These are phyloP conservation scores for Solanum neorickii DNA, from an alignment of 257 asterid genomes.

Conservation along the genomic window DNA sequence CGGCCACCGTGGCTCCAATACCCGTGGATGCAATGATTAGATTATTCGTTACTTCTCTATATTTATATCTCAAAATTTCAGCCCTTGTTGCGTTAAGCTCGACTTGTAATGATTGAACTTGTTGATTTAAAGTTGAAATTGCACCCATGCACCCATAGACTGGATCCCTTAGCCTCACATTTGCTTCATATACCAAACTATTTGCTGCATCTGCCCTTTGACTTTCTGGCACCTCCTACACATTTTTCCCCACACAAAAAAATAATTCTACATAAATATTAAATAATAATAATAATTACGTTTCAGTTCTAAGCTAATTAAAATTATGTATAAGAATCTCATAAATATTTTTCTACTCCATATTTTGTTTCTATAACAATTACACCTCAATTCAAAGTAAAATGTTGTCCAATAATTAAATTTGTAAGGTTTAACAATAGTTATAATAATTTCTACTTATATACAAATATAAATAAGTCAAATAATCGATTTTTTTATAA, in stretches of 20 bases:
- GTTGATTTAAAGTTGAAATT: constrained; percentile 70
- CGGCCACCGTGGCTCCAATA: constrained; percentile 4
- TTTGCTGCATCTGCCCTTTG: constrained; percentile 86
- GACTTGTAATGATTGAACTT: constrained; percentile 54
- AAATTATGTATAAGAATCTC: background rate
- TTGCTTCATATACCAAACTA: constrained; percentile 86
- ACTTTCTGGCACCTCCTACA: constrained; percentile 65
- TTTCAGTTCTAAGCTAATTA: background rate
- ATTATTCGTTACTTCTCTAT: constrained; percentile 59
- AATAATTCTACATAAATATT: background rate
- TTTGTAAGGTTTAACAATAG: background rate
- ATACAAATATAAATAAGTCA: background rate
- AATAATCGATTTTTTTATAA: too few relatives aligned
- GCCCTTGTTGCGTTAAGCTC: constrained; percentile 61
- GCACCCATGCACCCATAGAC: constrained; percentile 98
- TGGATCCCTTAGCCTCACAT: constrained; percentile 79
- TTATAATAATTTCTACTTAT: background rate
- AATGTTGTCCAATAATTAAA: background rate
- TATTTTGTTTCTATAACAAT: background rate
- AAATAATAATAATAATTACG: background rate
- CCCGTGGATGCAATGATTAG: constrained; percentile 14
- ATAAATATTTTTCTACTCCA: background rate
- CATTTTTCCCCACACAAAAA: background rate
- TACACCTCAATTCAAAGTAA: background rate
- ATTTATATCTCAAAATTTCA: constrained; percentile 61